Evolutionary conservation across 495 filamentous ascomycete genomes (phyloP).

Genomic region (Penicillium egyptiacum): DNA sequence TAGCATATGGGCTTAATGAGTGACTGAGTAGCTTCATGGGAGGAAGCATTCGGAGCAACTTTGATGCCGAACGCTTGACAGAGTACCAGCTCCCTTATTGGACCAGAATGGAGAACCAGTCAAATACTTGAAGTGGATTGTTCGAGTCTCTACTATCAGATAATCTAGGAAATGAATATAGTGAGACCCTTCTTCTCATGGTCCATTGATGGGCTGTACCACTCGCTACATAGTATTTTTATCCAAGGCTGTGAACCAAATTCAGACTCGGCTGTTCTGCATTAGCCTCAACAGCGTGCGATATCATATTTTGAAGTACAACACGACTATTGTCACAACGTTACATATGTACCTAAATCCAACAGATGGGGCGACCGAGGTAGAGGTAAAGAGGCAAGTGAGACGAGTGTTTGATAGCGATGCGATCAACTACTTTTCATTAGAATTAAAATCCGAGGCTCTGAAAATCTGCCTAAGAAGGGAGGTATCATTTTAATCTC

Average conservation of each 20-base stretch:
- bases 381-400: neutral
- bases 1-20: neutral
- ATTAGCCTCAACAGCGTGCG: neutral
- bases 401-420: neutral
- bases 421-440: constrained; percentile 1
- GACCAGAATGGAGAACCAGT: too few species aligned
- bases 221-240: neutral
- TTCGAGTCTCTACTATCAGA: neutral
- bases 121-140: neutral
- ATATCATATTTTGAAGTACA: neutral
- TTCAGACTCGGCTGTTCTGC: neutral
- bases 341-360: neutral
- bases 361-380: neutral
- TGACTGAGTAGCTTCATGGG: neutral
- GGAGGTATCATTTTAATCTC: constrained; percentile 3
- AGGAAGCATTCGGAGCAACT: neutral
- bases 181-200: neutral
- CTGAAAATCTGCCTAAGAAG: neutral
- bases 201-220: neutral
- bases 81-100: neutral
- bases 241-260: neutral
- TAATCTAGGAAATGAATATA: neutral
- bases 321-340: neutral
- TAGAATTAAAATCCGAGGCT: constrained; percentile 2
- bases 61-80: neutral